Conservation (phyloP, 2,329 filamentous ascomycete species). For the Chaetomiaceae sp. region DNA sequence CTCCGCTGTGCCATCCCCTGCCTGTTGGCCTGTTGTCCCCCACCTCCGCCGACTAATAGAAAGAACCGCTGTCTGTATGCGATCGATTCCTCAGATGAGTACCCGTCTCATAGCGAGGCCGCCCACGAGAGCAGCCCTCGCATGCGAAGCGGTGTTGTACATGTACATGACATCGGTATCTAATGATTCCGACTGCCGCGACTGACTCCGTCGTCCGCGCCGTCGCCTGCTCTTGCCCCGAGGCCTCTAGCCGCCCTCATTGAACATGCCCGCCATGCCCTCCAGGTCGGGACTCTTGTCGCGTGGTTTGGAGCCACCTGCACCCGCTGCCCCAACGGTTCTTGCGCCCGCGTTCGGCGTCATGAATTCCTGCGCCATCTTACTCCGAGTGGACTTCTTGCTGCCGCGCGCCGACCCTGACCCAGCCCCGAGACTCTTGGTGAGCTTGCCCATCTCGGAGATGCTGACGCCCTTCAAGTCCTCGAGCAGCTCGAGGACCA, state of each 20-base stretch:
- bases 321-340: slow-evolving; percentile 24
- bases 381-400: slow-evolving; percentile 47
- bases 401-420: slow-evolving; percentile 18
- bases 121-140: neutral
- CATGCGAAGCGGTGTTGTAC: neutral
- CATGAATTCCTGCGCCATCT: slow-evolving; percentile 65
- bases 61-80: neutral
- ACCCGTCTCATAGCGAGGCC: neutral
- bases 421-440: slow-evolving; percentile 40
- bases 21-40: neutral
- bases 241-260: slow-evolving; percentile 23
- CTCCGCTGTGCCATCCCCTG: neutral
- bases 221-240: neutral
- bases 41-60: neutral
- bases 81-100: neutral
- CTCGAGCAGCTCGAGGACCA: slow-evolving; percentile 80
- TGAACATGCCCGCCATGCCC: slow-evolving; percentile 50
- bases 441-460: slow-evolving; percentile 85
- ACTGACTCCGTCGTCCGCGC: neutral
- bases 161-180: neutral
- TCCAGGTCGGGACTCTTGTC: slow-evolving; percentile 49
- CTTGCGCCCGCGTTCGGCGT: slow-evolving; percentile 38
- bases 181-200: neutral
- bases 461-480: slow-evolving; percentile 87
- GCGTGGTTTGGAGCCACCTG: slow-evolving; percentile 17